Evolutionary conservation across 495 filamentous ascomycete genomes (phyloP), one percentile per base, ranked within the genome.

Genomic region (Xylaria cubensis): DNA sequence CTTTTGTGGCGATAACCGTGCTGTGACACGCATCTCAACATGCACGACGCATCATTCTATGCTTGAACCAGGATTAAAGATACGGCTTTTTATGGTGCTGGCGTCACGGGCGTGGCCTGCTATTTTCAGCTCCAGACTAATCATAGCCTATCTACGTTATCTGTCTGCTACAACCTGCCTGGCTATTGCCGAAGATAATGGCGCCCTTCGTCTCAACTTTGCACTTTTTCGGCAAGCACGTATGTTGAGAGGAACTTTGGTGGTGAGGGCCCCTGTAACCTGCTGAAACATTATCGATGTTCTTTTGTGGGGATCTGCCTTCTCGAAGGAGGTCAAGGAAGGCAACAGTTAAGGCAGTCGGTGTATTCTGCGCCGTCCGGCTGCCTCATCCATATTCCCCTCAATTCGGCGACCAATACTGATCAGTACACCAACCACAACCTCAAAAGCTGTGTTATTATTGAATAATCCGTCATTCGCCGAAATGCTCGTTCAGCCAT

Each of bases 51-150:
- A 34, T 10, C 62, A 7, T 64, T 50, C 26, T 13, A 12, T 42
- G 21, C 13, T 26, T 2, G 42, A 13, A 42, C 42, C 62, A 64
- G 26, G 62, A n/a, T 50, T 0, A 39, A 24, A 19, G 29, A 32
- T n/a, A 67, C 53, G 48, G 64, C 39, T 67, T 48, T 51, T 67
- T 36, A 24, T 51, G 46, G 64, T 67, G 44, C 46, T 48, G 64
- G 64, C 39, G 64, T 19, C 46, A 67, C 65, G n/a, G n/a, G 21
- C 65, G 56, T 67, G 10, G n/a, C 41, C 48, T 56, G 21, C 65
- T 67, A 56, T 67, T 67, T 53, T 67, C 65, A 67, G 65, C 65
- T 50, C 64, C 9, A 56, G 64, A 36, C 46, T 39, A 39, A 26
- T 29, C 2, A 21, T 39, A 51, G 15, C 39, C 10, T 32, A 34